Evolutionary conservation across 2,329 filamentous ascomycete species (phyloP).

Genomic region (Huntiella bhutanensis): DNA sequence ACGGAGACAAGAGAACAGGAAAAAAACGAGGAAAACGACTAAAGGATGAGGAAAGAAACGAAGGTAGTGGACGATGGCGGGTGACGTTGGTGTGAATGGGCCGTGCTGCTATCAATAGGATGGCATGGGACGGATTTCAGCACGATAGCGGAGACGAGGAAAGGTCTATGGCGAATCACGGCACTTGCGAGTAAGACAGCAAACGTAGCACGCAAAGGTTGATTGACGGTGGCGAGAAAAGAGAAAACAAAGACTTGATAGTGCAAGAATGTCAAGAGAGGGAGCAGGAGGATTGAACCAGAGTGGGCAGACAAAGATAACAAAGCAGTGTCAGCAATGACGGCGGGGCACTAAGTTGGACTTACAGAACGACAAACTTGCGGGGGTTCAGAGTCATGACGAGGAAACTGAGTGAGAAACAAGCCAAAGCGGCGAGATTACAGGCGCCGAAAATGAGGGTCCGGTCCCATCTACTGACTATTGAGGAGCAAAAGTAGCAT

Average conservation of each 20-base stretch:
- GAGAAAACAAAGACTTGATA: neutral
- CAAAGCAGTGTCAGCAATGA: conserved; percentile 8
- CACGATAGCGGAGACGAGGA: neutral
- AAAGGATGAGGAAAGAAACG: neutral
- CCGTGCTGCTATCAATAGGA: neutral
- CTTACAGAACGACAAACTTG: conserved; percentile 96
- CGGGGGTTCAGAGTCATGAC: conserved; percentile 60
- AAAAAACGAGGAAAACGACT: neutral
- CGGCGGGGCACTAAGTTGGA: conserved; percentile 18
- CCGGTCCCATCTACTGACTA: conserved; percentile 95
- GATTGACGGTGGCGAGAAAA: neutral
- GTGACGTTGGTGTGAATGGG: neutral
- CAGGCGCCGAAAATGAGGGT: conserved; percentile 81
- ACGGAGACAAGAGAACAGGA: neutral
- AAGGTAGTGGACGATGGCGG: neutral
- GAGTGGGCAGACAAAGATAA: conserved; percentile 11
- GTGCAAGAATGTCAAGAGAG: neutral
- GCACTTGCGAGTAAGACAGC: too few relatives aligned
- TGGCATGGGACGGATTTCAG: neutral
- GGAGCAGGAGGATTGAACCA: neutral
- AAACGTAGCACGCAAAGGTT: too few relatives aligned
- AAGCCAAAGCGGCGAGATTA: conserved; percentile 72
- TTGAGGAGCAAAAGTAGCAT: conserved; percentile 16
- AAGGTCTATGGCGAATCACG: too few relatives aligned
- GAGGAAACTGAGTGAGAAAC: conserved; percentile 71